Base-by-base conservation (phyloP, 805 yeast genomes). In the Candida namnaoensis region DNA sequence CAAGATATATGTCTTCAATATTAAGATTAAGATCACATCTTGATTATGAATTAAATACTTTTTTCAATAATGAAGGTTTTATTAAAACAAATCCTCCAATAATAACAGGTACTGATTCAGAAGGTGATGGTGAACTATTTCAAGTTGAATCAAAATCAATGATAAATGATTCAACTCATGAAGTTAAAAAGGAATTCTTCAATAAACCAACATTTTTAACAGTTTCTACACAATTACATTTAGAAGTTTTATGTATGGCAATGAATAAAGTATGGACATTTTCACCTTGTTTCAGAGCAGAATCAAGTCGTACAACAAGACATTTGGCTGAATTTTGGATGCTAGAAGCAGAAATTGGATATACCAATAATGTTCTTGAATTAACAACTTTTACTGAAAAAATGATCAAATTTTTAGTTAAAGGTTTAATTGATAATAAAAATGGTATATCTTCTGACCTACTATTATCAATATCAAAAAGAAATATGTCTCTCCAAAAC, bases 251-350 rank as follows among this genome's bases (percentile, higher is more conserved):
- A 38, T 76, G 90, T 14, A 72, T 80, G 38, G 82, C 96, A 0
- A 58, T 90, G 28, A 74, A 78, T 37, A 66, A 95, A 38, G 97
- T 84, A 1, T 93, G 95, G 93, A 79, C 95, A 0, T 55, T 91
- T 24, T 71, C 88, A 0, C 99, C 99, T 2, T 87, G 96, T 44
- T 93, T 93, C 58, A 69, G 99, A 47, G 98, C 99, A 0, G 99
- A 93, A 55, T 74, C 74, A 39, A 83, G 95, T 43, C 90, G 88
- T 55, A 93, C 99, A 0, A 85, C 80, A 52, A 71, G 99, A 40
- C 99, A 93, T 59, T 62, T 93, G 44, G 76, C 91, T 44, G 99
- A 93, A 60, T 93, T 93, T 60, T 93, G 97, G 97, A 90, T 93
- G 97, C 62, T 93, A 3, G 99, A 93, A 60, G 95, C 88, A 0